Base-by-base conservation (phyloP, 208 protist genomes). In the Sergeia podlipaevii region DNA sequence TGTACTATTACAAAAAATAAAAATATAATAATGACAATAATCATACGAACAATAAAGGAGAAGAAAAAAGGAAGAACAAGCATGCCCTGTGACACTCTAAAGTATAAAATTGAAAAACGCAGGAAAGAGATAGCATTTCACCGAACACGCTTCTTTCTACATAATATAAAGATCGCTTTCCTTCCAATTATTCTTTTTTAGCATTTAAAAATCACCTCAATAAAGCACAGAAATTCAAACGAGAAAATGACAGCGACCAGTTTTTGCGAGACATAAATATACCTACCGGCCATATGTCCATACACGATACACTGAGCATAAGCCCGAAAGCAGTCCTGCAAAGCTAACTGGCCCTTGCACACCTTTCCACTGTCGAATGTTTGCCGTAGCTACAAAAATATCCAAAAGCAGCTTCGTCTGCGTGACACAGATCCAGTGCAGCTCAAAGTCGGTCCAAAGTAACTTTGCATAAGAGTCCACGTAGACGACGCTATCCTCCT, bases 341-440 rank as follows among this genome's bases (percentile, higher is more conserved):
- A 85, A 55, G 50, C 82, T 92, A n/a, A 89, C 73, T 2, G 73
- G 51, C 0, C 81, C 80, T 50, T 87, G 76, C 20, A 76, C 58
- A 26, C 57, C 54, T 34, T 85, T 80, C 81, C 81, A 95, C 2
- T 47, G 49, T 11, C 63, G 57, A 36, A 89, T 17, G 42, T 78
- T 80, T 24, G 79, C 78, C 8, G 75, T 57, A 13, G 84, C 88
- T 0, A 95, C 88, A 57, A 95, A 95, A 38, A 92, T 82, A 59
- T 95, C 88, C 26, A 91, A 64, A 18, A 95, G 65, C 21, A 95
- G 70, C 52, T 95, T 95, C 10, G 77, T 67, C 59, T 95, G 72
- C 7, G 88, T 95, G 7, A 95, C 84, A 58, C 70, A 91, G 53
- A 92, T 82, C 85, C 88, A 95, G 52, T 95, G 88, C 30, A 95